Evolutionary conservation across 2,329 filamentous ascomycete genomes (phyloP).

Genomic region (Cryphonectria parasitica): DNA sequence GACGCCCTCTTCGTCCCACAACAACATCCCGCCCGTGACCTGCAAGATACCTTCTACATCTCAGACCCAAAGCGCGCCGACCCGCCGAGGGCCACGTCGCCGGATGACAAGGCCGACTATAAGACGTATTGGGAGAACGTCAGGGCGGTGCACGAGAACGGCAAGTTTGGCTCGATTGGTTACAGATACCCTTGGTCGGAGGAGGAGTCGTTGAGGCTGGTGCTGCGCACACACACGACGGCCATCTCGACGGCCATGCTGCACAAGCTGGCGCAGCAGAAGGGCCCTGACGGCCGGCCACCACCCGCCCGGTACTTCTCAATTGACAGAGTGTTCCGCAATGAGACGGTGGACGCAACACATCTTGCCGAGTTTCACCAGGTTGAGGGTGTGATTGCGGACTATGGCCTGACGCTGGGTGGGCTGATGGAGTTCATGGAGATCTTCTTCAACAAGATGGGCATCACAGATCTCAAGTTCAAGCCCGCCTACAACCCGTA

Average conservation of each 20-base stretch:
- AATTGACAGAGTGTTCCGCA: conserved; percentile 96
- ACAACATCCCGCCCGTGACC: conserved; percentile 94
- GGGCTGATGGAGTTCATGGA: conserved; percentile 92
- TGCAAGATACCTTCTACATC: conserved; percentile 97
- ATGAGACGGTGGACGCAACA: conserved; percentile 95
- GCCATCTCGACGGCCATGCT: conserved; percentile 89
- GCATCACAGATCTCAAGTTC: conserved; percentile 82
- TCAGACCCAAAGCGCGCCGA: conserved; percentile 83
- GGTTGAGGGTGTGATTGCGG: conserved; percentile 96
- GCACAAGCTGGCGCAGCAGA: conserved; percentile 82
- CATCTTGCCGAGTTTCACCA: conserved; percentile 99
- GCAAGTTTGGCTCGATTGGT: conserved; percentile 92
- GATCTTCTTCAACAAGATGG: conserved; percentile 96
- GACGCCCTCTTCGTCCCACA: conserved; percentile 95
- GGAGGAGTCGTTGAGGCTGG: conserved; percentile 83
- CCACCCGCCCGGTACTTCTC: conserved; percentile 91
- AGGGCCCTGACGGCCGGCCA: conserved; percentile 69
- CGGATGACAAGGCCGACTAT: conserved; percentile 68
- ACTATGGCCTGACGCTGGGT: conserved; percentile 90
- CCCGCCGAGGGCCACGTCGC: conserved; percentile 60
- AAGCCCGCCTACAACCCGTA: conserved; percentile 93
- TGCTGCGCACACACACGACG: conserved; percentile 95
- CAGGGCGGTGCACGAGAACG: conserved; percentile 82
- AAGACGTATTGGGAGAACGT: conserved; percentile 88
- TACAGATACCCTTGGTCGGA: conserved; percentile 94